phyloP scores from a whole-genome alignment of 345 rosid genomes.

The Mallotus nudiflorus region DNA sequence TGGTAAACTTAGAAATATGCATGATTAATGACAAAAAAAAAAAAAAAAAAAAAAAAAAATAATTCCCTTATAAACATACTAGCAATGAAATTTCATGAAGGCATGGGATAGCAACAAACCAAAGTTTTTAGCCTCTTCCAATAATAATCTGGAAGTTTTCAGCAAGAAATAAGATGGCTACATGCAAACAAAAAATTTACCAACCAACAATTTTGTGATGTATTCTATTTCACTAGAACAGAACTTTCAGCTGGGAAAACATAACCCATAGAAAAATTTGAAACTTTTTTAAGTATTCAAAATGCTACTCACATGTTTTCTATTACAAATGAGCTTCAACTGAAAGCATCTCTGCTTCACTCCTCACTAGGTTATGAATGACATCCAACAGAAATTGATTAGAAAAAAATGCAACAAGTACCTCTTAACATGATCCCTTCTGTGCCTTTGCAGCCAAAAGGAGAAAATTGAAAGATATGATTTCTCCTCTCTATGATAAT shows the following conservation, averaged over 20 bases:
- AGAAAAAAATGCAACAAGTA: constrained; percentile 5
- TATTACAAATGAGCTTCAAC: neutral
- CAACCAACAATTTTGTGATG: neutral
- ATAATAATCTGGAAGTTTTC: neutral
- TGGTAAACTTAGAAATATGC: too few relatives aligned
- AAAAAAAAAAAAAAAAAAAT: neutral
- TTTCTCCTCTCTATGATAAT: constrained; percentile 1
- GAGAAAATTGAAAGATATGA: neutral
- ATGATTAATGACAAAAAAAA: too few relatives aligned
- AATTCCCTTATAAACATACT: neutral
- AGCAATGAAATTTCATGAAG: neutral
- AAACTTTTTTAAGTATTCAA: neutral
- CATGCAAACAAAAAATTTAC: neutral
- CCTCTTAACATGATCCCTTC: neutral
- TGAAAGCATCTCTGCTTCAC: neutral
- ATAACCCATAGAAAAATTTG: neutral
- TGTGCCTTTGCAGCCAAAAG: neutral
- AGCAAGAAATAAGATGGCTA: too few relatives aligned
- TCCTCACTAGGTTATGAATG: neutral
- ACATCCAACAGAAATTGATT: neutral
- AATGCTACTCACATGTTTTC: constrained; percentile 1
- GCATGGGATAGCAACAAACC: neutral
- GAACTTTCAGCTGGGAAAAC: neutral
- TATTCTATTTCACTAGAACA: neutral
- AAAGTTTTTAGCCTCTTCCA: neutral